Evolutionary conservation across 2,329 filamentous ascomycete genomes (phyloP).

Genomic region (Plenodomus biglobosus): DNA sequence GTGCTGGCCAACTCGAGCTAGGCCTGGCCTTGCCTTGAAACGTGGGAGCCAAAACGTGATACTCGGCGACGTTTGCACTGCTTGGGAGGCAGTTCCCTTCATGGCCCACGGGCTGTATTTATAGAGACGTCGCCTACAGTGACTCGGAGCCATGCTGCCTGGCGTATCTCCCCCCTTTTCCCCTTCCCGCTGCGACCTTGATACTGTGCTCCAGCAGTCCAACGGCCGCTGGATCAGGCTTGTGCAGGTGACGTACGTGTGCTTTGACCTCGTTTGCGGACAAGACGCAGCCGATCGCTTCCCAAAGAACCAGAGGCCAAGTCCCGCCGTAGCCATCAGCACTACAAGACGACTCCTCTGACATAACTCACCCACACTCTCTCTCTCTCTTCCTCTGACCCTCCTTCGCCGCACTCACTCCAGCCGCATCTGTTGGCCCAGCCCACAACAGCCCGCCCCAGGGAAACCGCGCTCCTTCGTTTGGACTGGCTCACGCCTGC

Average conservation of each 20-base stretch:
- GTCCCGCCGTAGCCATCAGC: conserved; percentile 22
- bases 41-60: conserved; percentile 22
- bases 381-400: conserved; percentile 15
- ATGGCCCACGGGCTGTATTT: conserved; percentile 6
- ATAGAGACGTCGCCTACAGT: conserved; percentile 8
- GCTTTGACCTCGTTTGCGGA: conserved; percentile 30
- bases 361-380: conserved; percentile 21
- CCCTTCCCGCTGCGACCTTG: background rate
- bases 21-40: conserved; percentile 16
- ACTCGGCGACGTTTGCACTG: conserved; percentile 16
- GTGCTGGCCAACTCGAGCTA: conserved; percentile 1
- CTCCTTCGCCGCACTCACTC: conserved; percentile 42
- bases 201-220: background rate
- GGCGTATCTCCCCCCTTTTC: background rate
- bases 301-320: conserved; percentile 23
- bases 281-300: conserved; percentile 29
- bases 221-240: conserved; percentile 15
- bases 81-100: too few relatives aligned
- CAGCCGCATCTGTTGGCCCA: conserved; percentile 34
- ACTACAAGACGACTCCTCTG: conserved; percentile 9
- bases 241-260: conserved; percentile 30
- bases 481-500: conserved; percentile 36
- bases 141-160: conserved; percentile 9
- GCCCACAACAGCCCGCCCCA: conserved; percentile 30
- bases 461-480: conserved; percentile 43